Conservation (phyloP, 2,329 filamentous ascomycete species). For the Conoideocrella luteorostrata region DNA sequence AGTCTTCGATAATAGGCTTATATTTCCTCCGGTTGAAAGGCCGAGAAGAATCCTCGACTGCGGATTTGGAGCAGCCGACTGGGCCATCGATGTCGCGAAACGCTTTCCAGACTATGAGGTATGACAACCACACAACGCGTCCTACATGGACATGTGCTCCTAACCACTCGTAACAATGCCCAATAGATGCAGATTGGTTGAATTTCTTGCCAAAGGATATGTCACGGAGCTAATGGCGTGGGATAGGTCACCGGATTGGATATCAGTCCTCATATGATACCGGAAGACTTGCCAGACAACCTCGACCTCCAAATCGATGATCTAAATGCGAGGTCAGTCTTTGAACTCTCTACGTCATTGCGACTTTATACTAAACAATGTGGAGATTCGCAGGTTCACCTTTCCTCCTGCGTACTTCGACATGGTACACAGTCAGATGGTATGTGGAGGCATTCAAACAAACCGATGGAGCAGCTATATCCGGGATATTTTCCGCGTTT, state of each 20-base stretch:
- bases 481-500: constrained; percentile 63
- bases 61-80: constrained; percentile 64
- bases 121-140: not conserved
- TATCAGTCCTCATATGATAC: constrained; percentile 63
- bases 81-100: constrained; percentile 63
- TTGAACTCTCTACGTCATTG: not conserved
- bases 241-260: constrained; percentile 63
- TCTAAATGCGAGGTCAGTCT: constrained; percentile 54
- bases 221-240: not conserved
- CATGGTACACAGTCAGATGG: constrained; percentile 71
- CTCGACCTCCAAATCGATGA: constrained; percentile 68
- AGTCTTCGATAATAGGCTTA: constrained; percentile 59
- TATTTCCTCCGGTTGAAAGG: constrained; percentile 60
- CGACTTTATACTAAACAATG: not conserved
- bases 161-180: not conserved
- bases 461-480: constrained; percentile 71
- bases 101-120: constrained; percentile 60
- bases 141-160: no score
- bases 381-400: constrained; percentile 43
- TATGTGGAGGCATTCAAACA: constrained; percentile 64
- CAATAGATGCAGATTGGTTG: not conserved
- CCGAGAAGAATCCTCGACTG: constrained; percentile 62
- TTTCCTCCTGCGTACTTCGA: constrained; percentile 71
- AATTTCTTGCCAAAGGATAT: not conserved
- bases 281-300: constrained; percentile 58